Evolutionary conservation across 768 basidiomycete genomes (phyloP), one percentile per base, ranked within the genome.

Genomic region (Panellus pusillus): DNA sequence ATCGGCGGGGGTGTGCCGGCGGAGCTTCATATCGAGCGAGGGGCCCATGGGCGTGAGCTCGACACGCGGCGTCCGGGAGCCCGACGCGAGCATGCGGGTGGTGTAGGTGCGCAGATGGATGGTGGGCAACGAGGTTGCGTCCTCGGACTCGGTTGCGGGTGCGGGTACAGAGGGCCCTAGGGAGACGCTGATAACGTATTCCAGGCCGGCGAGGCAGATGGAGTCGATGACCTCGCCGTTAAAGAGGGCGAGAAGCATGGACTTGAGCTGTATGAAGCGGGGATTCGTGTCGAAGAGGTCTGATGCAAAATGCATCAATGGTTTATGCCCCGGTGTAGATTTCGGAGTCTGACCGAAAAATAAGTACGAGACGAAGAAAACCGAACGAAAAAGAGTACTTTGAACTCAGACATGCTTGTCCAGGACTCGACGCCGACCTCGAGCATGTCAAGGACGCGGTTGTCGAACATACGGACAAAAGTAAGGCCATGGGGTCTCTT

Each of bases 281-380:
- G 96, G 93, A 68, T 98, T 93, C 1, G 91, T 86, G 63, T 96
- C 93, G 70, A 98, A 99, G 9, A 98, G 79, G 57, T 93, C 91
- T 0, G 93, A 95, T 13, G 93, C 91, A 66, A 99, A 99, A 66
- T 96, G 93, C 79, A 99, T 86, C 60, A 98, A 72, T 42, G 97
- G 96, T 63, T 91, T 87, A 63, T 93, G 84, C 9, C 94, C 96
- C 19, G 89, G 84, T 4, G 93, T 88, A 13, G 89, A 86, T 81
- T 96, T 98, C 19, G 84, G 78, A 38, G 89, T 88, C 97, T 94
- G 64, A 14, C 24, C 3, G 19, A n/a, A 1, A 39, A 6, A 24
- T 28, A n/a, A 43, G 47, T 50, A 38, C 43, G 27, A 38, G 13
- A 18, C 6, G 11, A 12, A 45, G 19, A 28, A 42, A 31, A 44